Percentiles rank a stretch among this genome's conserved stretches.
Conservation (phyloP, 345 rosid genomes). For the Cardiospermum halicacabum region DNA sequence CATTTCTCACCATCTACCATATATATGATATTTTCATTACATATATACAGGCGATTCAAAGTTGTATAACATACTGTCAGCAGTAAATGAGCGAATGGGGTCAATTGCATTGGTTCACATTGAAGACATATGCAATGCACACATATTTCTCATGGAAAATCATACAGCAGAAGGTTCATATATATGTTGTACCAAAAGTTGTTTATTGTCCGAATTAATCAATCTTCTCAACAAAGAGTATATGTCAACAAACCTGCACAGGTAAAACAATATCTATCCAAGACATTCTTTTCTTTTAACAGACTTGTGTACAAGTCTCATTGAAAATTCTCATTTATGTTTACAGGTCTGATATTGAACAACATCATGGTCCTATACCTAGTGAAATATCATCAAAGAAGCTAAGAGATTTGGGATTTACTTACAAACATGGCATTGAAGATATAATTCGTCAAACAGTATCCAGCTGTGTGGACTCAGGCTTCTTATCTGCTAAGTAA, state of each 20-base stretch:
- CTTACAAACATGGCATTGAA: conserved; percentile 45
- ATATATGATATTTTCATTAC: too few species aligned
- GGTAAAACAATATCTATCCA: conserved; percentile 25
- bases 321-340: neutral
- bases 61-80: conserved; percentile 50
- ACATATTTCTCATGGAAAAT: conserved; percentile 65
- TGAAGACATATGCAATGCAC: conserved; percentile 72
- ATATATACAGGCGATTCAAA: conserved; percentile 44
- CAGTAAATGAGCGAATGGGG: conserved; percentile 72
- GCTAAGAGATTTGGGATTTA: conserved; percentile 58
- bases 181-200: conserved; percentile 49
- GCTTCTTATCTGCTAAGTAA: conserved; percentile 32
- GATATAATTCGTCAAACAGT: conserved; percentile 51
- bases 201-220: conserved; percentile 39
- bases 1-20: too few species aligned
- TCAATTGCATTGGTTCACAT: conserved; percentile 71
- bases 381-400: conserved; percentile 69
- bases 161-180: conserved; percentile 54
- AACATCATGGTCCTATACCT: conserved; percentile 25
- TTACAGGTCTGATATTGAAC: conserved; percentile 32
- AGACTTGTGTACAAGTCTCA: neutral
- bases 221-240: conserved; percentile 29
- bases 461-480: conserved; percentile 28
- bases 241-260: conserved; percentile 24
- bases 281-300: neutral